These are phyloP conservation scores for Lentinula guzmanii DNA, from an alignment of 768 basidiomycete genomes.

Conservation along the genomic window DNA sequence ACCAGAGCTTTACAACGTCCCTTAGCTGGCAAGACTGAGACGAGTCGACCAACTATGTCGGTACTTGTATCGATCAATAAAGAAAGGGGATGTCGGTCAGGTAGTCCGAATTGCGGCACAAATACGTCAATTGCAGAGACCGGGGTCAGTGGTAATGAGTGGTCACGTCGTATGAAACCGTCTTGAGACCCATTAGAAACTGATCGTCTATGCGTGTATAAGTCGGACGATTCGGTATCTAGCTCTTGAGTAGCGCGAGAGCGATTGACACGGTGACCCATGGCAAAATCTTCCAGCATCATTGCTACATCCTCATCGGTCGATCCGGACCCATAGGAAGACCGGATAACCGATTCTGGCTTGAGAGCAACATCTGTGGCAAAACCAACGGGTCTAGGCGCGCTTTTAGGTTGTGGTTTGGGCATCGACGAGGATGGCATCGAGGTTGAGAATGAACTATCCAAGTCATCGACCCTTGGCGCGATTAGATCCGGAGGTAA, in stretches of 20 bases:
- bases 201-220: neutral
- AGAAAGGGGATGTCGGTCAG: conserved; percentile 15
- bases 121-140: neutral
- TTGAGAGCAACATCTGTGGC: neutral
- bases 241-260: conserved; percentile 14
- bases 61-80: conserved; percentile 15
- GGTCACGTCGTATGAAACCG: neutral
- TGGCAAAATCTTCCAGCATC: conserved; percentile 18
- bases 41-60: conserved; percentile 13
- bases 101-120: conserved; percentile 5
- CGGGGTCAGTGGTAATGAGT: neutral
- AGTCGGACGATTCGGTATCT: conserved; percentile 2
- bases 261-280: conserved; percentile 13
- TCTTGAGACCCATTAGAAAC: neutral
- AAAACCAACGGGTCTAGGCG: neutral
- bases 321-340: conserved; percentile 14
- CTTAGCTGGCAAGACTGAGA: conserved; percentile 13
- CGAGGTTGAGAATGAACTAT: neutral
- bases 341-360: conserved; percentile 10
- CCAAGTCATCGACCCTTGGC: neutral
- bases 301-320: conserved; percentile 20
- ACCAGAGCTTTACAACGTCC: conserved; percentile 11
- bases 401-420: neutral
- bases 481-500: conserved; percentile 1
- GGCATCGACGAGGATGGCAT: conserved; percentile 5